A percentile compares a stretch with the other conserved stretches of the same genome.
These are phyloP conservation scores for Eleusine indica DNA, from an alignment of 176 grass and related monocot genomes.

Conservation along the genomic window DNA sequence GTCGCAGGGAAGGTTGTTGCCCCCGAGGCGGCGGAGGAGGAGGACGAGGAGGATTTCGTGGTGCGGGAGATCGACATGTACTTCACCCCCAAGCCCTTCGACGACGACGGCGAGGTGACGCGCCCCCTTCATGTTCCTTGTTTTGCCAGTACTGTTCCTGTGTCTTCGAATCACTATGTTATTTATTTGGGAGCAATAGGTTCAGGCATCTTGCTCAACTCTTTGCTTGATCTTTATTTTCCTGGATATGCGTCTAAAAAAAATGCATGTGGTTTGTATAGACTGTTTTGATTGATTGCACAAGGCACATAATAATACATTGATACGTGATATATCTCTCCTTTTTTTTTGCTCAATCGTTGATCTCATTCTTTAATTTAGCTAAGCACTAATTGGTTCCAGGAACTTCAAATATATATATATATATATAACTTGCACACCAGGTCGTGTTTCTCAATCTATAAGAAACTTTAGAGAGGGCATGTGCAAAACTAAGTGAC, in stretches of 20 bases:
- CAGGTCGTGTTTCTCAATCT: not conserved
- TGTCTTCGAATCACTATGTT: not conserved
- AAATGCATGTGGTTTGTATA: not conserved
- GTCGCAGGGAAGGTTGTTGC: not conserved
- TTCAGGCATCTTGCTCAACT: not conserved
- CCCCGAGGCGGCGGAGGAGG: not conserved
- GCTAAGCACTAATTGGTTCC: not conserved
- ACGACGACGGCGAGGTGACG: constrained; percentile 67
- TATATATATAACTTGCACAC: not conserved
- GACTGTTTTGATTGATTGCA: not conserved
- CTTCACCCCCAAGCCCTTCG: constrained; percentile 61
- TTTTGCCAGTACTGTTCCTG: no score
- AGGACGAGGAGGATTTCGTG: constrained; percentile 56
- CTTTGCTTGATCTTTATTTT: not conserved
- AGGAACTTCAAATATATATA: not conserved
- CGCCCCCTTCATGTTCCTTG: not conserved
- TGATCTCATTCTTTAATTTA: not conserved
- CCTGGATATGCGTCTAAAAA: not conserved
- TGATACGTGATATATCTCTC: no score
- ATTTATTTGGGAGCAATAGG: not conserved
- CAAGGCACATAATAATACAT: no score
- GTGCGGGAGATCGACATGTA: constrained; percentile 85
- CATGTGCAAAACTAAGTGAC: no score
- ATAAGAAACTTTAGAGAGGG: not conserved
- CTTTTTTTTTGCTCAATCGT: not conserved